phyloP scores from a whole-genome alignment of 108 stramenopile species.

The Cyclostephanos tholiformis region DNA sequence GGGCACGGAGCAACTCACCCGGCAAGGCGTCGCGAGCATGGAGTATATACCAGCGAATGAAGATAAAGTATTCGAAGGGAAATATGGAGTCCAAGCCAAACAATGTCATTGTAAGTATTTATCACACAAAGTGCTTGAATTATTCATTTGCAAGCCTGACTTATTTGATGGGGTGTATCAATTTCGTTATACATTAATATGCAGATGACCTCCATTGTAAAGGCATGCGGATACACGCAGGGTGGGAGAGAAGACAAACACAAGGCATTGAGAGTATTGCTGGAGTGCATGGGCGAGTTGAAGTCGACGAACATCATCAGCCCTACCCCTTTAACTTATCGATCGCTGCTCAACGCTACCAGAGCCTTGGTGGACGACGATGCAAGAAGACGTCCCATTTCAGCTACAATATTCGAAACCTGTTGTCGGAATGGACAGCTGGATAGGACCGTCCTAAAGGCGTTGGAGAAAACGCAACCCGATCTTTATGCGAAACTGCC shows the following conservation, averaged over 20 bases:
- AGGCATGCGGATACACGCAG: constrained; percentile 32
- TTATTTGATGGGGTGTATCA: not conserved
- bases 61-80: constrained; percentile 34
- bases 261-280: constrained; percentile 33
- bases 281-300: constrained; percentile 39
- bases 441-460: constrained; percentile 34
- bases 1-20: constrained; percentile 27
- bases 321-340: constrained; percentile 18
- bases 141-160: not conserved
- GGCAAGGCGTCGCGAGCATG: constrained; percentile 41
- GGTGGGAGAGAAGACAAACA: constrained; percentile 12
- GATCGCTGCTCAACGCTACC: constrained; percentile 25
- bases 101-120: constrained; percentile 39
- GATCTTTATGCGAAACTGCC: constrained; percentile 43
- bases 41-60: constrained; percentile 44
- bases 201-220: constrained; percentile 42
- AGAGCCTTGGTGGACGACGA: constrained; percentile 24
- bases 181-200: constrained; percentile 13
- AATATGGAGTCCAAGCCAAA: constrained; percentile 42
- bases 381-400: constrained; percentile 25
- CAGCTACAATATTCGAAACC: constrained; percentile 40
- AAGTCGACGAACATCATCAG: constrained; percentile 24
- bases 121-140: not conserved
- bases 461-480: constrained; percentile 32
- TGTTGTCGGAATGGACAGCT: constrained; percentile 38